Evolutionary conservation across 2,329 filamentous ascomycete genomes (phyloP).

Genomic region (Calonectria honghensis): DNA sequence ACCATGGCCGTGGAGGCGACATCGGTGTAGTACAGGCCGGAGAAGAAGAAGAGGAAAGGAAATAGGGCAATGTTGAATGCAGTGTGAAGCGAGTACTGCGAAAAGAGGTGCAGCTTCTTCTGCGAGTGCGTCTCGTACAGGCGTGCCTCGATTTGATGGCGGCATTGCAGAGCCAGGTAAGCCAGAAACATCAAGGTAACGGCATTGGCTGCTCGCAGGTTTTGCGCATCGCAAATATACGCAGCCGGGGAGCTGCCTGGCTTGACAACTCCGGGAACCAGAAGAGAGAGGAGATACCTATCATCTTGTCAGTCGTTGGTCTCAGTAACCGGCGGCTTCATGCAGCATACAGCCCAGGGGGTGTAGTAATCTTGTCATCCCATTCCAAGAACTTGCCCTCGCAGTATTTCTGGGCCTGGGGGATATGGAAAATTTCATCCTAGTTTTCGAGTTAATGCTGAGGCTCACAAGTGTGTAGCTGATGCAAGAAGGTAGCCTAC

Average conservation of each 20-base stretch:
- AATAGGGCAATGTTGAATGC: conserved; percentile 90
- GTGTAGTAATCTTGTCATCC: conserved; percentile 98
- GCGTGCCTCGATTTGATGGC: conserved; percentile 69
- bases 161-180: conserved; percentile 70
- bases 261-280: conserved; percentile 51
- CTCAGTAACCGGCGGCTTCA: background rate
- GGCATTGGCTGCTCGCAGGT: conserved; percentile 70
- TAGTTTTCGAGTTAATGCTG: conserved; percentile 60
- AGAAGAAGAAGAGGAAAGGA: conserved; percentile 96
- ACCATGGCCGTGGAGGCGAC: conserved; percentile 87
- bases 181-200: conserved; percentile 63
- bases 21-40: conserved; percentile 95
- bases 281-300: conserved; percentile 68
- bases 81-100: conserved; percentile 72
- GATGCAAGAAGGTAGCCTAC: conserved; percentile 58
- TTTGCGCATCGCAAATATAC: conserved; percentile 55
- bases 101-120: conserved; percentile 53
- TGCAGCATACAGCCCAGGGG: conserved; percentile 83
- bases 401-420: conserved; percentile 93
- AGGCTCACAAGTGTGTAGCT: no score
- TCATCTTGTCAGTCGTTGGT: conserved; percentile 30
- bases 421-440: conserved; percentile 93
- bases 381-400: conserved; percentile 83
- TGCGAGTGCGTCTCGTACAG: conserved; percentile 54
- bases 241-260: conserved; percentile 35